Conservation (phyloP, 768 basidiomycete genomes). For the Sutorius australiensis region DNA sequence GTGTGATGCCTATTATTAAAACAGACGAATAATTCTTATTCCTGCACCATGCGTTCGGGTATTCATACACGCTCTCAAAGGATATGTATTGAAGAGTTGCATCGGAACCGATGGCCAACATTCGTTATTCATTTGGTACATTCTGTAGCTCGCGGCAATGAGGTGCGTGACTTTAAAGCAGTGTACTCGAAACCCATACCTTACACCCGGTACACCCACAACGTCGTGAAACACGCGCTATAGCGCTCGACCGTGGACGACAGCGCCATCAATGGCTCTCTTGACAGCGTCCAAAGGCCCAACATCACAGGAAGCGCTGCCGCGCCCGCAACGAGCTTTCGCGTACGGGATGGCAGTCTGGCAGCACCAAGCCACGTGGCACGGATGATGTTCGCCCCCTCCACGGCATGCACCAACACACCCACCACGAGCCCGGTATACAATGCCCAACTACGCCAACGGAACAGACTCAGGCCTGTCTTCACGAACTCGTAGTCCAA, state of each 20-base stretch:
- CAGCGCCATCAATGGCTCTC: slow-evolving; percentile 57
- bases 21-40: too few species aligned
- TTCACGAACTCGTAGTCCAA: slow-evolving; percentile 85
- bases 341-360: slow-evolving; percentile 17
- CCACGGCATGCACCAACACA: slow-evolving; percentile 56
- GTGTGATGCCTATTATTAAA: too few species aligned
- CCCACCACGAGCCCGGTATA: slow-evolving; percentile 60
- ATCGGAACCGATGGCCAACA: too few species aligned
- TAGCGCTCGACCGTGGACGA: slow-evolving; percentile 49
- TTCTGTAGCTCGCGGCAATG: neutral
- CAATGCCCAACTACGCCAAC: slow-evolving; percentile 54
- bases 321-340: slow-evolving; percentile 32
- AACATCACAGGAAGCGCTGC: slow-evolving; percentile 49
- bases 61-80: neutral
- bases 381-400: slow-evolving; percentile 55
- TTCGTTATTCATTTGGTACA: neutral
- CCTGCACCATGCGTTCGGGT: neutral
- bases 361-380: slow-evolving; percentile 38
- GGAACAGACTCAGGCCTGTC: slow-evolving; percentile 59
- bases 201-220: slow-evolving; percentile 46
- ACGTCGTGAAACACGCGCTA: slow-evolving; percentile 43
- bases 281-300: slow-evolving; percentile 51
- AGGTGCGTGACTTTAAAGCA: neutral
- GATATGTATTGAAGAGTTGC: neutral
- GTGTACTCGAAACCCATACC: slow-evolving; percentile 5